Evolutionary conservation across 768 basidiomycete species (phyloP), one percentile per base, ranked within the genome.

Genomic region (Russula vinacea): DNA sequence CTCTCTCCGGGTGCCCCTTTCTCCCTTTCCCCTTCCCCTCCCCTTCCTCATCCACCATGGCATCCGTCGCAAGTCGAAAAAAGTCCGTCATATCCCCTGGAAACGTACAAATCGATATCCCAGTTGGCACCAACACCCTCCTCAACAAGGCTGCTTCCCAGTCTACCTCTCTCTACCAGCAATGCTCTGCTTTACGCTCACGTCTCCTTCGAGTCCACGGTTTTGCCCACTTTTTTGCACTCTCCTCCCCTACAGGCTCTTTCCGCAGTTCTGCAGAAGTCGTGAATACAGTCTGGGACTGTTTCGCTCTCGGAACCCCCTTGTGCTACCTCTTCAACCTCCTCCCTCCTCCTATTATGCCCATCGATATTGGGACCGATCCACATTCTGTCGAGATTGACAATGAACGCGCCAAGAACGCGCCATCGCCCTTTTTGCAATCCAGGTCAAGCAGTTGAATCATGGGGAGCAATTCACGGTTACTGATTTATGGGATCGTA

Each of bases 301-400:
- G 91, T 73, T 91, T 99, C 77, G 87, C 94, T 47, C 84, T 94
- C 40, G 97, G 97, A 63, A 87, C 92, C 54, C 88, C 94, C 51
- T 89, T 98, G 69, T 96, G 94, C 78, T 97, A 90, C 79, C 86
- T 99, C 70, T 96, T 92, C 81, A 96, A 99, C 77, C 86, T 90
- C 74, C 86, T 98, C 61, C 88, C 89, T 44, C 71, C 73, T 3
- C 75, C 78, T 17, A 70, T 73, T 24, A 70, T 67, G 16, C 78
- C 75, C 42, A 80, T 79, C 59, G 75, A 76, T 56, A 84, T 92
- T 59, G 80, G 85, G 70, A 90, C 88, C 58, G 84, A 86, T 71
- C 81, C 84, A 37, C 79, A 82, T 10, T 77, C 83, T 51, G 86
- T 85, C 40, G 88, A 90, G 32, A 74, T 80, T 58, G 82, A 85